Evolutionary conservation across 441 rosid species (phyloP).

Genomic region (Manihot esculenta): DNA sequence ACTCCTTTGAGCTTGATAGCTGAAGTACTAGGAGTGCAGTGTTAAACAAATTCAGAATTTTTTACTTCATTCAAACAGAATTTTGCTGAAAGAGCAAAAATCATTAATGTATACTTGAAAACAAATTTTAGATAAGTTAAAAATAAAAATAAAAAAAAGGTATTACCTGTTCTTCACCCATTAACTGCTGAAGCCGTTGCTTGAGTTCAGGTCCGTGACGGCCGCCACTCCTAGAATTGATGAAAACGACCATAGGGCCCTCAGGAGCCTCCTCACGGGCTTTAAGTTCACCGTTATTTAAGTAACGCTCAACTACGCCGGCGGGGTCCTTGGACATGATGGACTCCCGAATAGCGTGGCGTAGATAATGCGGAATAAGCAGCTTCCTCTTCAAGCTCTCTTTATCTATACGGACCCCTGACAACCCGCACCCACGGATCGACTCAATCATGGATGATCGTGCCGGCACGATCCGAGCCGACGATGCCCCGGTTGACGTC

Average conservation of each 20-base stretch:
- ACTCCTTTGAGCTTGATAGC: neutral
- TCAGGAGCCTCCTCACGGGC: conserved; percentile 44
- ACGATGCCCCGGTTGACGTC: conserved; percentile 40
- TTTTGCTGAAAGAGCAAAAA: neutral
- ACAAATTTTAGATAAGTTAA: no score
- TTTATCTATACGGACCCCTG: conserved; percentile 65
- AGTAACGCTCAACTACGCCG: conserved; percentile 33
- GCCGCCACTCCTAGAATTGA: conserved; percentile 86
- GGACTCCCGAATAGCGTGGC: conserved; percentile 61
- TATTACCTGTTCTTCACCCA: conserved; percentile 80
- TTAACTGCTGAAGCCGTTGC: conserved; percentile 66
- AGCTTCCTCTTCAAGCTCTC: conserved; percentile 56
- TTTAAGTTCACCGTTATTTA: conserved; percentile 24
- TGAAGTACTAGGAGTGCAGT: neutral
- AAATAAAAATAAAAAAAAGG: no score
- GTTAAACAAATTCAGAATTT: neutral
- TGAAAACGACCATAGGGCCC: conserved; percentile 74
- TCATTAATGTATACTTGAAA: neutral
- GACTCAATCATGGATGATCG: conserved; percentile 62
- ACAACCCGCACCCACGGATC: conserved; percentile 58
- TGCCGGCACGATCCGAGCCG: conserved; percentile 45
- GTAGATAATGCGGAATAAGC: conserved; percentile 68
- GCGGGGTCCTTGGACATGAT: conserved; percentile 44
- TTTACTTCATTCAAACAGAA: neutral
- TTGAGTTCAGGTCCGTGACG: conserved; percentile 82